Conservation (phyloP, 2,329 filamentous ascomycete species). For the Phyllosticta citrichinensis region DNA sequence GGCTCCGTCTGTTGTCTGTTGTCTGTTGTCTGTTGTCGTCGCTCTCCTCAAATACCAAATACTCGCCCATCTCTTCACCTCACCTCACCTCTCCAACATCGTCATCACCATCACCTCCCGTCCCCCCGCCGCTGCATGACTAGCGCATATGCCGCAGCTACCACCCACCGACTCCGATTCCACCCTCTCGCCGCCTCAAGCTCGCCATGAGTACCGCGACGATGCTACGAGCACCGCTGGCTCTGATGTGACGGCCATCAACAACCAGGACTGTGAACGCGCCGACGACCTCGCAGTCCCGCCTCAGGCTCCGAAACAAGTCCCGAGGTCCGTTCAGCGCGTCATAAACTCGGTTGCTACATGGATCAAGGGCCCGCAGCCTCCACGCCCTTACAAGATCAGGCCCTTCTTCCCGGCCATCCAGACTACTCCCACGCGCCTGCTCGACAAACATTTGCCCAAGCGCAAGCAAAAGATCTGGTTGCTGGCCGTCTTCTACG, state of each 20-base stretch:
- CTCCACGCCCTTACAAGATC: constrained; percentile 39
- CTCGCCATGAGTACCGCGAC: constrained; percentile 20
- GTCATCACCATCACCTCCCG: background rate
- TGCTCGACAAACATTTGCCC: constrained; percentile 55
- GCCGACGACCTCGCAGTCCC: constrained; percentile 21
- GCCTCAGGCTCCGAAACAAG: constrained; percentile 19
- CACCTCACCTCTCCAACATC: background rate
- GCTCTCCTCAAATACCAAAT: background rate
- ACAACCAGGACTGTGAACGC: constrained; percentile 21
- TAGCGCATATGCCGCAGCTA: background rate
- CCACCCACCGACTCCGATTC: background rate
- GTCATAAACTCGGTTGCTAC: constrained; percentile 29
- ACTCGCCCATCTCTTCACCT: background rate
- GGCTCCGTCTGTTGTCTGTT: too few species aligned
- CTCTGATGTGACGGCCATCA: constrained; percentile 18
- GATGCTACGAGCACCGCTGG: constrained; percentile 18
- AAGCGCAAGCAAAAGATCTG: constrained; percentile 48
- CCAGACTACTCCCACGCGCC: constrained; percentile 55
- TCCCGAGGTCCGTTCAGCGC: constrained; percentile 45
- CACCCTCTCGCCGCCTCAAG: background rate
- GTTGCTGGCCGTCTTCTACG: constrained; percentile 51
- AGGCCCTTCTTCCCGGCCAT: constrained; percentile 50
- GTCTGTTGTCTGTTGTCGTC: background rate
- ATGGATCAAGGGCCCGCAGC: constrained; percentile 41
- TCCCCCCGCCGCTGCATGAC: background rate